A percentile compares a stretch with the other conserved stretches of the same genome.
phyloP scores from a whole-genome alignment of 2,329 filamentous ascomycete genomes.

The Ophiostoma triangulosporum region DNA sequence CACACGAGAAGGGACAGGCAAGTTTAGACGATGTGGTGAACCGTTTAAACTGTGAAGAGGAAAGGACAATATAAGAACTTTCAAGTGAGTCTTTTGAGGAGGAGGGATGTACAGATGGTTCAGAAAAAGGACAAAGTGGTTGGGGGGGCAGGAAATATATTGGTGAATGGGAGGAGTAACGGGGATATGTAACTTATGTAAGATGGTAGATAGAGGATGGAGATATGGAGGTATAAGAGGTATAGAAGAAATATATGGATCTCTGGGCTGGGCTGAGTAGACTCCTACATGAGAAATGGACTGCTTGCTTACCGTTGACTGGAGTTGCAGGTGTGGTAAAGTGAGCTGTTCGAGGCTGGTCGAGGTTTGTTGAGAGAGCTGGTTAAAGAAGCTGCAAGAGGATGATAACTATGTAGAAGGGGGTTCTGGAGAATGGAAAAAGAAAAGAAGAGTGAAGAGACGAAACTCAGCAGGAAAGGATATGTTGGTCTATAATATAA shows the following conservation, averaged over 20 bases:
- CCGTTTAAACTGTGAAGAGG: not conserved
- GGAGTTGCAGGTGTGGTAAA: not conserved
- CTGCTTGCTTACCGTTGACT: not conserved
- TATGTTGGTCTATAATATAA: too few relatives aligned
- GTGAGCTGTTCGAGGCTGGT: too few relatives aligned
- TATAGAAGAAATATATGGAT: not conserved
- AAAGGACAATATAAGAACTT: not conserved
- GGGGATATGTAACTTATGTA: too few relatives aligned
- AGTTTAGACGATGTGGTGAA: not conserved
- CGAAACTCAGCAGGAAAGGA: too few relatives aligned
- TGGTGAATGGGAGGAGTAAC: not conserved
- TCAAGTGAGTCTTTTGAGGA: not conserved
- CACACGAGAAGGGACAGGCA: not conserved
- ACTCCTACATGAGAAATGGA: not conserved
- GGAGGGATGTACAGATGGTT: not conserved
- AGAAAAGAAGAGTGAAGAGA: not conserved
- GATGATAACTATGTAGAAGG: not conserved
- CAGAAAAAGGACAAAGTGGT: not conserved
- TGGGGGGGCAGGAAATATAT: not conserved
- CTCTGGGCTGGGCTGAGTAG: not conserved
- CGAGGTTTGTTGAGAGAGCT: too few relatives aligned
- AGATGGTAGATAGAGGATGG: too few relatives aligned
- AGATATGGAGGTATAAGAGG: not conserved
- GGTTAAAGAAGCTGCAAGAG: too few relatives aligned
- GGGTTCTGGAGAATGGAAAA: too few relatives aligned